Evolutionary conservation across 495 filamentous ascomycete genomes (phyloP), one percentile per base, ranked within the genome.

Genomic region (Xylona heveae): DNA sequence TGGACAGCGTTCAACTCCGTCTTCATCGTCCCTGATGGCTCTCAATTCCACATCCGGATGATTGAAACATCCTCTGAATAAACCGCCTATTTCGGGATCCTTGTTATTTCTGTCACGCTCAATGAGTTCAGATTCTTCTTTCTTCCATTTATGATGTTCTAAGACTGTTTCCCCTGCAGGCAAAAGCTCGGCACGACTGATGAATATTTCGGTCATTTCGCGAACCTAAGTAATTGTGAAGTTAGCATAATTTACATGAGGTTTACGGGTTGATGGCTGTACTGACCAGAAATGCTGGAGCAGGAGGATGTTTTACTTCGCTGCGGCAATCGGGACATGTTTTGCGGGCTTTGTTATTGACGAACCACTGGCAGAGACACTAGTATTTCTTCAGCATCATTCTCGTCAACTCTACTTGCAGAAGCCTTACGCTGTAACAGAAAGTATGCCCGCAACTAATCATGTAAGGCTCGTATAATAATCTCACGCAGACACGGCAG

Each of bases 381-480:
- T 74, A 32, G 13, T 4, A 31, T n/a, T n/a, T n/a, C n/a, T n/a
- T n/a, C n/a, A n/a, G n/a, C n/a, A n/a, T n/a, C n/a, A n/a, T n/a
- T n/a, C n/a, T n/a, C n/a, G n/a, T n/a, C n/a, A n/a, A n/a, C n/a
- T n/a, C n/a, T n/a, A n/a, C n/a, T n/a, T n/a, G n/a, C n/a, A n/a
- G n/a, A n/a, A n/a, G n/a, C n/a, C n/a, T 43, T 36, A 74, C 69
- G 26, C 61, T 68, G 42, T 80, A 80, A 46, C 74, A 80, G 42
- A 76, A 80, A 3, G 74, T 76, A 50, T 80, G 74, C 1, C 74
- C 74, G 41, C 74, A 80, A 24, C 65, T 61, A 24, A 76, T 62
- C 13, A 62, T 73, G 47, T 71, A 80, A 5, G 74, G 74, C 41
- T 80, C 74, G 52, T 75, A 79, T 8, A 80, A 54, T 19, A 74